Conservation (phyloP, 2,329 filamentous ascomycete genomes). For the Xylaria sp. region DNA sequence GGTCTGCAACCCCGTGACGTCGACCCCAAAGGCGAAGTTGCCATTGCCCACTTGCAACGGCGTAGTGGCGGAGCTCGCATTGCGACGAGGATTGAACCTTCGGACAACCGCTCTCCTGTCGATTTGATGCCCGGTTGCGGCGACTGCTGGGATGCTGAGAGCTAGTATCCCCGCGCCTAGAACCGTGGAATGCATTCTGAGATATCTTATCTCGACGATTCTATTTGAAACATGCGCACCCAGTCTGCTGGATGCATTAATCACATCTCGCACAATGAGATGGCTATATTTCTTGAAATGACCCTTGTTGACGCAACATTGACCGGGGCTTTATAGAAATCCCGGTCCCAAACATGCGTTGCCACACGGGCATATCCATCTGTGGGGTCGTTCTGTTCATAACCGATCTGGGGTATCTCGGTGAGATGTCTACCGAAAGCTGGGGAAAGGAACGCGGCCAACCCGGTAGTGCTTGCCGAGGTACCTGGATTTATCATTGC, state of each 20-base stretch:
- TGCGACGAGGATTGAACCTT: constrained; percentile 59
- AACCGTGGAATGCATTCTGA: constrained; percentile 25
- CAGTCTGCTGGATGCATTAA: neutral
- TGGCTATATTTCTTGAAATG: neutral
- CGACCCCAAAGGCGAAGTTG: constrained; percentile 60
- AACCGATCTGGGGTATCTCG: constrained; percentile 34
- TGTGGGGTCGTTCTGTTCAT: constrained; percentile 41
- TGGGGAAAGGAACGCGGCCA: constrained; percentile 1
- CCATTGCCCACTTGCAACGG: constrained; percentile 63
- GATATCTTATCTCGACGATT: neutral
- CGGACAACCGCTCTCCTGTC: constrained; percentile 51
- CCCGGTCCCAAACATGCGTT: constrained; percentile 36
- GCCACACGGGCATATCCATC: constrained; percentile 30
- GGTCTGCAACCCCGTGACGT: constrained; percentile 59
- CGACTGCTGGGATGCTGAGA: constrained; percentile 12
- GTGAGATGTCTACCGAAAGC: constrained; percentile 33
- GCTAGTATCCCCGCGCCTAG: constrained; percentile 12
- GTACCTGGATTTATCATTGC: neutral
- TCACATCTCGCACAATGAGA: neutral
- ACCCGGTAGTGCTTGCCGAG: neutral
- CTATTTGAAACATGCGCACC: neutral
- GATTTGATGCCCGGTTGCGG: constrained; percentile 39
- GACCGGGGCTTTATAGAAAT: constrained; percentile 29
- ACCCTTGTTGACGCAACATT: neutral
- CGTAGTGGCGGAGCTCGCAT: constrained; percentile 59